phyloP scores from a whole-genome alignment of 2,329 filamentous ascomycete genomes.

The Aspergillus niger region DNA sequence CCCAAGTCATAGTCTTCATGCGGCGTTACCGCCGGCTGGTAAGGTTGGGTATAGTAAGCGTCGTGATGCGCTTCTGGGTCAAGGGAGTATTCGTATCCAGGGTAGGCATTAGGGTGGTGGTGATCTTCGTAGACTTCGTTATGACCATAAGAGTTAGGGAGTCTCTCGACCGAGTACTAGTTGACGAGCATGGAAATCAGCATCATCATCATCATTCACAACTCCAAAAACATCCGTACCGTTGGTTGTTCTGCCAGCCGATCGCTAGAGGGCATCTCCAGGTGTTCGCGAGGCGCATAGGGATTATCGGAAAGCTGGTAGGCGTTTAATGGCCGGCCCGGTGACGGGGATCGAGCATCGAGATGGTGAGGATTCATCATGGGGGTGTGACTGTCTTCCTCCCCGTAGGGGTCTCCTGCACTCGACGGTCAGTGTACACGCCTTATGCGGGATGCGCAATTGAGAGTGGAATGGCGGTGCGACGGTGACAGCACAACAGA shows the following conservation, averaged over 20 bases:
- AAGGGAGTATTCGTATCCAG: conserved; percentile 69
- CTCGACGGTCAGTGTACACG: conserved; percentile 25
- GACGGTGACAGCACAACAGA: not conserved
- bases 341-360: conserved; percentile 68
- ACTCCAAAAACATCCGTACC: conserved; percentile 52
- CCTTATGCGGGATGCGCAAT: not conserved
- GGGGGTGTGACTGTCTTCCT: conserved; percentile 45
- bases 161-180: conserved; percentile 71
- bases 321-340: conserved; percentile 70
- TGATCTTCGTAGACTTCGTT: conserved; percentile 62
- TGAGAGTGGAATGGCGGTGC: not conserved
- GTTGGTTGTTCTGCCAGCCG: conserved; percentile 81
- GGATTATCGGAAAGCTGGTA: conserved; percentile 83
- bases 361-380: conserved; percentile 58
- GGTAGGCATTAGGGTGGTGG: conserved; percentile 55
- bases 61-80: conserved; percentile 86
- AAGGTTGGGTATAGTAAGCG: conserved; percentile 80
- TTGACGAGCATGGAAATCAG: conserved; percentile 12
- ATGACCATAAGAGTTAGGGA: conserved; percentile 64
- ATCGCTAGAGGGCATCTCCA: conserved; percentile 74
- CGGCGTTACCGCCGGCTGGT: conserved; percentile 64
- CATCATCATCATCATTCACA: not conserved
- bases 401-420: conserved; percentile 43
- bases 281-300: conserved; percentile 60
- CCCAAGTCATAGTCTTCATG: conserved; percentile 59